These are phyloP conservation scores for Chlorella sp. DNA, from an alignment of 139 green algal genomes.

Conservation along the genomic window DNA sequence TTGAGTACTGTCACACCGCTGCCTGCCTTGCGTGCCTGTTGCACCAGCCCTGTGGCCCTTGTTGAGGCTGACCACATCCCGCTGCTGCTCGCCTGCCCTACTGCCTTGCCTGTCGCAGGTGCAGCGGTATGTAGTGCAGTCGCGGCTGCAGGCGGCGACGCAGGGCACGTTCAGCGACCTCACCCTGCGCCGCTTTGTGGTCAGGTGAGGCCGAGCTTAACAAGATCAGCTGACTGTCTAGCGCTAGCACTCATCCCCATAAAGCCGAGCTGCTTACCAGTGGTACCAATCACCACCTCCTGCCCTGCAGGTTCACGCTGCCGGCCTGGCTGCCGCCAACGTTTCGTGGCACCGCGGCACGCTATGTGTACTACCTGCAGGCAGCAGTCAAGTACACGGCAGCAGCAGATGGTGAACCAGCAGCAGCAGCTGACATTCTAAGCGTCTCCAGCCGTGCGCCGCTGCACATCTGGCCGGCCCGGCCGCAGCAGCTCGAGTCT, in stretches of 20 bases:
- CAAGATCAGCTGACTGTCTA: too few relatives aligned
- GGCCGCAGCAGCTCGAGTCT: slow-evolving; percentile 10
- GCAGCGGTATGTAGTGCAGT: slow-evolving; percentile 47
- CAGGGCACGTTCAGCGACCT: slow-evolving; percentile 35
- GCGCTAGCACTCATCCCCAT: too few relatives aligned
- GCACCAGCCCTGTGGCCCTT: too few relatives aligned
- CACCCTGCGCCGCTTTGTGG: slow-evolving; percentile 31
- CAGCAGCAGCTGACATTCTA: neutral
- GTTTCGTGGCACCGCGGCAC: slow-evolving; percentile 59
- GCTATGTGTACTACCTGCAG: slow-evolving; percentile 57
- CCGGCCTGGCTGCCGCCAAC: slow-evolving; percentile 59
- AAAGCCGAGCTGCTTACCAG: too few relatives aligned
- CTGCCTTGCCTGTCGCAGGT: neutral
- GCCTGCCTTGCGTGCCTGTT: too few relatives aligned
- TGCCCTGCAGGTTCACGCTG: slow-evolving; percentile 50
- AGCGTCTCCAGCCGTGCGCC: slow-evolving; percentile 9
- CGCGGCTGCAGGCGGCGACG: slow-evolving; percentile 43
- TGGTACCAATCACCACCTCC: too few relatives aligned
- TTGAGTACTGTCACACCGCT: too few relatives aligned
- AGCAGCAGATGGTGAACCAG: neutral
- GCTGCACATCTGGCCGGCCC: slow-evolving; percentile 38
- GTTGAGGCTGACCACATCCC: too few relatives aligned
- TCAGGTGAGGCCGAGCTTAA: slow-evolving; percentile 9
- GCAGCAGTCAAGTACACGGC: slow-evolving; percentile 31
- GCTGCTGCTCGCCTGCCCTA: too few relatives aligned